phyloP scores from a whole-genome alignment of 768 basidiomycete genomes.

The Terana coerulea region DNA sequence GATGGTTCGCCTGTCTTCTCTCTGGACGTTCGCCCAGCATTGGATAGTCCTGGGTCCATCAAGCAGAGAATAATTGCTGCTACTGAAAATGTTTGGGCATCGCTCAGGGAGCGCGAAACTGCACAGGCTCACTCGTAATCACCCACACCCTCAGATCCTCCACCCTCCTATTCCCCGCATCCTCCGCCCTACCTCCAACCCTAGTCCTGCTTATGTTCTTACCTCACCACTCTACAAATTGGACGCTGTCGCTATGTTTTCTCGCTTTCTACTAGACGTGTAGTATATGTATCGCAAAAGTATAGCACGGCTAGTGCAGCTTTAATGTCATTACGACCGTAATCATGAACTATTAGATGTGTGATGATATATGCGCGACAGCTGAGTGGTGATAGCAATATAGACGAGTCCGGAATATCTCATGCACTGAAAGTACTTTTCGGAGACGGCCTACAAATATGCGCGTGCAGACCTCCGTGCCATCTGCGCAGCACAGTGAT shows the following conservation, averaged over 20 bases:
- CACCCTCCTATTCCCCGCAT: not conserved
- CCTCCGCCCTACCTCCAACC: not conserved
- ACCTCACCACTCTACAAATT: no score
- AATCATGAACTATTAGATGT: slow-evolving; percentile 4
- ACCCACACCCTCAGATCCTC: not conserved
- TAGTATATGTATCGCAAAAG: slow-evolving; percentile 2
- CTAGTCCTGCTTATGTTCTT: not conserved
- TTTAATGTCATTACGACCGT: slow-evolving; percentile 11
- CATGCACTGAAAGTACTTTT: slow-evolving; percentile 15
- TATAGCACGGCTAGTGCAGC: slow-evolving; percentile 2
- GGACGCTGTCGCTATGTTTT: no score
- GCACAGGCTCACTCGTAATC: slow-evolving; percentile 1
- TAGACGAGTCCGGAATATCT: slow-evolving; percentile 1
- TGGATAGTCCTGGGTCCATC: slow-evolving; percentile 79
- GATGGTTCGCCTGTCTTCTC: slow-evolving; percentile 95
- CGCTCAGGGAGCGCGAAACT: slow-evolving; percentile 21
- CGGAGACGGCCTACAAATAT: slow-evolving; percentile 34
- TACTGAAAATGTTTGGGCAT: slow-evolving; percentile 65
- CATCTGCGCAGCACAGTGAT: slow-evolving; percentile 36
- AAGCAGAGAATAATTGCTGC: slow-evolving; percentile 63
- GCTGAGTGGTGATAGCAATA: slow-evolving; percentile 9
- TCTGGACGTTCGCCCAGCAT: slow-evolving; percentile 91
- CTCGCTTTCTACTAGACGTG: not conserved
- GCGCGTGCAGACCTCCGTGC: slow-evolving; percentile 47
- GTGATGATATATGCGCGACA: slow-evolving; percentile 2